Conservation (phyloP, 768 basidiomycete species). For the Leucocoprinus leucothites region DNA sequence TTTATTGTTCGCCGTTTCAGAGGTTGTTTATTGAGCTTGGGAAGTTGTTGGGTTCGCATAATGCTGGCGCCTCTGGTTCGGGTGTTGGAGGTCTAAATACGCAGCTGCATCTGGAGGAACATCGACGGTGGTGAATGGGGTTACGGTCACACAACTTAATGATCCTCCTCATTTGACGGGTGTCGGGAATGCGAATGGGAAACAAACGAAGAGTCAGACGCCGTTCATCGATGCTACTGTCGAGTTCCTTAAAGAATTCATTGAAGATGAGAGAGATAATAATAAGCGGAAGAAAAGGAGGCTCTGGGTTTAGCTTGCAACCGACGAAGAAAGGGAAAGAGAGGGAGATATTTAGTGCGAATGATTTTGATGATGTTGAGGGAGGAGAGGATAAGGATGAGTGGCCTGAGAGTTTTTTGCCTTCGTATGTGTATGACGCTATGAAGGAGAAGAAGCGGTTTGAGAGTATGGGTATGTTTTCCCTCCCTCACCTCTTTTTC, state of each 20-base stretch:
- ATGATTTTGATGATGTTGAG: conserved; percentile 33
- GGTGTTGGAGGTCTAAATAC: too few relatives aligned
- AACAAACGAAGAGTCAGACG: conserved; percentile 28
- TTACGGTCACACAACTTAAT: conserved; percentile 13
- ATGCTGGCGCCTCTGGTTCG: background rate
- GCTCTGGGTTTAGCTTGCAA: too few relatives aligned
- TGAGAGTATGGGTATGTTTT: conserved; percentile 78
- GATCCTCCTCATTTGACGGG: conserved; percentile 9
- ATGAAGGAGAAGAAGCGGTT: conserved; percentile 93
- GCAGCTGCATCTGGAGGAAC: background rate
- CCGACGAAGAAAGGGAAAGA: conserved; percentile 14
- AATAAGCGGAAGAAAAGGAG: background rate
- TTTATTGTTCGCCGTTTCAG: conserved; percentile 88
- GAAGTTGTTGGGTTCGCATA: conserved; percentile 32
- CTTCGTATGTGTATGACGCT: conserved; percentile 85
- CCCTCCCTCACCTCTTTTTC: conserved; percentile 5
- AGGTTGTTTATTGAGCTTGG: conserved; percentile 72
- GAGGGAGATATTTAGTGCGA: conserved; percentile 18
- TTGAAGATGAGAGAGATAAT: conserved; percentile 23
- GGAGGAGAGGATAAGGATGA: conserved; percentile 44
- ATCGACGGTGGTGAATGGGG: conserved; percentile 21
- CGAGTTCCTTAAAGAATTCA: conserved; percentile 78
- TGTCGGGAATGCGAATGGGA: conserved; percentile 10
- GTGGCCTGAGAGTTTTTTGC: conserved; percentile 71
- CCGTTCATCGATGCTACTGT: conserved; percentile 69